Evolutionary conservation across 2,329 filamentous ascomycete genomes (phyloP), one percentile per base, ranked within the genome.

Genomic region (Cytospora paraplurivora): DNA sequence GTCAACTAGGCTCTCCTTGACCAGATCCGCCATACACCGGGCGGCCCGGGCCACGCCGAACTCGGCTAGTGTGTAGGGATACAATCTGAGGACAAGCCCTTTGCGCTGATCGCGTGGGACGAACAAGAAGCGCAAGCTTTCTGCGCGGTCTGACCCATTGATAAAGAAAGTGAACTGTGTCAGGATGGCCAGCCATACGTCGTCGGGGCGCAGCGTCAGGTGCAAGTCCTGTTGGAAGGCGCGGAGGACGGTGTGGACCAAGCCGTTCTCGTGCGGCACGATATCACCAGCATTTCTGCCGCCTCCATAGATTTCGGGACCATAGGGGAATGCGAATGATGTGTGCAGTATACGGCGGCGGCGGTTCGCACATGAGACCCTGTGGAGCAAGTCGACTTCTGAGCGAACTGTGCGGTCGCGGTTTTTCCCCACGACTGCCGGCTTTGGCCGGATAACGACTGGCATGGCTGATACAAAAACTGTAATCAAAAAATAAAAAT

Each of bases 171-270:
- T 78, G 1, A 84, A 67, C 65, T 85, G 82, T 0, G 76, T 73
- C 0, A 85, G 68, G 65, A 85, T 82, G 7, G 81, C 72, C 52
- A 83, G 74, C 82, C 82, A 85, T 17, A 84, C 69, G 63, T 85
- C 82, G 34, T 85, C 81, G 0, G 82, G 81, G 1, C 82, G 78
- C 53, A 84, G 71, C 1, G 69, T 70, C 0, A 85, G 75, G 62
- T 82, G 75, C 59, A 79, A 77, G 61, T 82, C 78, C 1, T 71
- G 12, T 64, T 70, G 77, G 65, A 82, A 82, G 1, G 79, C 79
- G n/a, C 72, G 55, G 27, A 75, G 69, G n/a, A 68, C 72, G 0
- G 73, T 71, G 44, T 72, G 67, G 11, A 82, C 73, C 41, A 82
- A 74, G 17, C 77, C 77, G 56, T 81, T 53, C 19, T 34, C 34